Evolutionary conservation across 257 asterid species (phyloP), one percentile per base, ranked within the genome.

Genomic region (Fraxinus excelsior): DNA sequence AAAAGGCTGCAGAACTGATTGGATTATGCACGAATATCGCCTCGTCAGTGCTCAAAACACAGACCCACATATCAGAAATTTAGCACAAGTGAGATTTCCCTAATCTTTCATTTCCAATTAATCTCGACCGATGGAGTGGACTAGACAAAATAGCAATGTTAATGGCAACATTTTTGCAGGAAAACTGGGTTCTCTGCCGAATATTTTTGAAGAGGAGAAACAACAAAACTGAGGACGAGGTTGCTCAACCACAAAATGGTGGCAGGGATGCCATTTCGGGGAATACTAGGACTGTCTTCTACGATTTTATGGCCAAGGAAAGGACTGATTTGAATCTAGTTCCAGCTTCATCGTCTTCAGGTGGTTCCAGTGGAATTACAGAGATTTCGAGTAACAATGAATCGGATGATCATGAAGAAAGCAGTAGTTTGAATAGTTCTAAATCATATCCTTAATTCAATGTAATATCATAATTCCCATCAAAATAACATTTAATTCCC

Each of bases 291-390:
- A 75, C 91, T 42, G 87, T 91, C 73, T 92, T 87, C 87, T 87
- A 88, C 68, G 93, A 94, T 72, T 92, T 94, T 77, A 75, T 94
- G 97, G 94, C 80, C 0, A 85, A 80, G 78, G 90, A 85, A 25
- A 81, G 83, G 71, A 84, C 81, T 9, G 87, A 78, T 32, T 64
- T 85, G 86, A 85, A 78, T 64, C 64, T 38, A 18, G 28, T 80
- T 6, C 87, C 88, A 2, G 85, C 78, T 11, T 80, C 87, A 0
- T 86, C 96, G 0, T 66, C 80, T 6, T 92, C 97, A 2, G 91
- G 91, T 31, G 91, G 91, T 31, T 89, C 96, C 1, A 95, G 99
- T 79, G 99, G 96, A 38, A 79, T 94, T 19, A 94, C 97, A 25
- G 97, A 91, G 82, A 71, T 87, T 25, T 85, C 93, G 0, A 70